Conservation (phyloP, 2,329 filamentous ascomycete species). For the Coniochaeta sp. region DNA sequence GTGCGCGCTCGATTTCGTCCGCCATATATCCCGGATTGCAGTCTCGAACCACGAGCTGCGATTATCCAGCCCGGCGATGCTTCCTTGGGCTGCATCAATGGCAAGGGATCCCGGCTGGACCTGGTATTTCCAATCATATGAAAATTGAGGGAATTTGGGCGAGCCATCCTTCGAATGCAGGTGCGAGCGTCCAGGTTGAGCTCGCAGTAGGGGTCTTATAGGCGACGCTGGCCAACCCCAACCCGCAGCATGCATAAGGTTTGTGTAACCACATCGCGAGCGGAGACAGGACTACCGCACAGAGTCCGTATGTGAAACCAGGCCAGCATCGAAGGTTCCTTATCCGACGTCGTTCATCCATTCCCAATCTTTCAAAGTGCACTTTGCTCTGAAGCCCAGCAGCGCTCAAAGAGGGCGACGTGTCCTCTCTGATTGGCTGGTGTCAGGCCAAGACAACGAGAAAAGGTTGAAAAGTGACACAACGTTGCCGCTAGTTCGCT, state of each 20-base stretch:
- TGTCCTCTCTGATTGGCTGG: not conserved
- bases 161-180: not conserved
- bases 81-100: not conserved
- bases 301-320: not conserved
- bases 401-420: not conserved
- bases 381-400: not conserved
- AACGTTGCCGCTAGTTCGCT: not conserved
- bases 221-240: constrained; percentile 2
- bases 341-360: not conserved
- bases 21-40: not conserved
- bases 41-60: not conserved
- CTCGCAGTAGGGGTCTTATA: not conserved
- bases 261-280: constrained; percentile 13
- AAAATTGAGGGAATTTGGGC: not conserved
- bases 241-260: constrained; percentile 16
- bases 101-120: too few species aligned
- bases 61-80: not conserved
- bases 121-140: not conserved
- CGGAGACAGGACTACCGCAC: not conserved
- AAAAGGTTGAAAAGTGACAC: not conserved
- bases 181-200: not conserved
- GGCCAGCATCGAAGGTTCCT: not conserved
- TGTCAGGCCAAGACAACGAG: not conserved
- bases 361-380: not conserved
- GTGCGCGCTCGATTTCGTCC: not conserved